Percentiles rank a stretch among this genome's conserved stretches.
Evolutionary conservation across 768 basidiomycete species (phyloP).

Genomic region (Phylloporus sp.): DNA sequence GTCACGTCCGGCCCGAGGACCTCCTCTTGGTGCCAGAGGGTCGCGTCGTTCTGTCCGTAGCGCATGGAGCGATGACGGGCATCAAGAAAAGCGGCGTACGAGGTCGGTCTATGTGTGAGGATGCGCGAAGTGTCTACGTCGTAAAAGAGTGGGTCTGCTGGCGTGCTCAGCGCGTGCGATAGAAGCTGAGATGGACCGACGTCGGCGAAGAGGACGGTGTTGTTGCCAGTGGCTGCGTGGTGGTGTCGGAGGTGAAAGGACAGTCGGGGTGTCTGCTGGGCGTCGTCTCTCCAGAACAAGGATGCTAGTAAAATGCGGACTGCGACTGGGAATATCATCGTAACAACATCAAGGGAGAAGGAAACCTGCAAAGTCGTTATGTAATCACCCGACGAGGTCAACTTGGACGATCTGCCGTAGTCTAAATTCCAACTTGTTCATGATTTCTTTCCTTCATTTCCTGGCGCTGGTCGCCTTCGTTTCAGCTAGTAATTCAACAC

Average conservation of each 20-base stretch:
- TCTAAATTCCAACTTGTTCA: too few relatives aligned
- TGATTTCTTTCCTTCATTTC: constrained; percentile 4
- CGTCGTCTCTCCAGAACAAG: constrained; percentile 33
- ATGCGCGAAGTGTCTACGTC: constrained; percentile 38
- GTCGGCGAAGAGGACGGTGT: constrained; percentile 55
- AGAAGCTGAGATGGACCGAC: constrained; percentile 32
- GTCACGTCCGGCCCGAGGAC: constrained; percentile 66
- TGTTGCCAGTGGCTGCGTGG: constrained; percentile 53
- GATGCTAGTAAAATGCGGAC: constrained; percentile 40
- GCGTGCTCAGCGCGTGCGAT: constrained; percentile 20
- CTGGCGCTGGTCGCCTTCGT: constrained; percentile 21
- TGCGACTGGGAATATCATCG: constrained; percentile 38
- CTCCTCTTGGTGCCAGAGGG: constrained; percentile 63
- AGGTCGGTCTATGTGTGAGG: constrained; percentile 44
- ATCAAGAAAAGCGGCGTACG: constrained; percentile 30
- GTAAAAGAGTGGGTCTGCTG: constrained; percentile 33
- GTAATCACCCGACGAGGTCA: too few relatives aligned
- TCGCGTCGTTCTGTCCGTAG: constrained; percentile 34
- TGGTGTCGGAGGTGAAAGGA: constrained; percentile 63
- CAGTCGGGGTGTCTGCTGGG: constrained; percentile 30
- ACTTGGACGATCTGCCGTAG: too few relatives aligned
- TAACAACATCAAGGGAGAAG: too few relatives aligned
- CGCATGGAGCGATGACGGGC: constrained; percentile 37
- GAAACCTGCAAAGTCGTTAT: background rate
- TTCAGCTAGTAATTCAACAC: too few relatives aligned